Base-by-base conservation (phyloP, 2,329 filamentous ascomycete genomes). In the Alternaria gansuensis region DNA sequence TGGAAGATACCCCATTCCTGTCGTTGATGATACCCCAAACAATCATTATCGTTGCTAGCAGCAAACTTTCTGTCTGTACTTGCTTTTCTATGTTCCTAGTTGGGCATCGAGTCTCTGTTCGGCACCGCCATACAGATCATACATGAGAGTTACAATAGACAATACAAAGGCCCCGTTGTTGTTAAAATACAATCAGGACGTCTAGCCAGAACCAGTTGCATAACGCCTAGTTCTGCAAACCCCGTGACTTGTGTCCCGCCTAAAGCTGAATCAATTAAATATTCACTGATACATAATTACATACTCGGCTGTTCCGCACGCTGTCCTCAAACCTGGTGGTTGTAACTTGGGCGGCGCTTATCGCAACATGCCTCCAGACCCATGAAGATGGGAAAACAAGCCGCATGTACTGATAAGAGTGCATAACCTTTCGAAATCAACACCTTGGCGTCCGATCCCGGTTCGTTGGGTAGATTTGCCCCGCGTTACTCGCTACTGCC, bases 21-120 rank as follows among this genome's bases (percentile, higher is more conserved):
- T 70, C 66, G 66, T 71, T 68, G 67, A 71, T 59, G 68, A 71
- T 71, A 69, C 67, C 68, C 68, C 52, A 55, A 57, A 64, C 67
- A 59, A 66, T 70, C 68, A 64, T 61, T 70, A 65, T 69, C 58
- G 50, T 60, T 60, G 43, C 24, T 51, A 51, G 54, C 61, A 62
- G 59, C 51, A 48, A 60, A n/a, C 44, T 48, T 55, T 34, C 44
- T 48, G 29, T 34, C 44, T 48, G 29, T 54, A 58, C 14, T 55
- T 39, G 24, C 26, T 33, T 48, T 40, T 26, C 29, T 9, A 43
- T 54, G 28, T 49, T 31, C n/a, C 37, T 34, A 14, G 21, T 26
- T 36, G 21, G 33, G 45, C 36, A 50, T 34, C 28, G 23, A 31
- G 26, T 23, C 31, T 21, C 31, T 37, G 31, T 49, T 49, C 44